phyloP scores from a whole-genome alignment of 1,139 yeast species.

The Taphrina wiesneri region DNA sequence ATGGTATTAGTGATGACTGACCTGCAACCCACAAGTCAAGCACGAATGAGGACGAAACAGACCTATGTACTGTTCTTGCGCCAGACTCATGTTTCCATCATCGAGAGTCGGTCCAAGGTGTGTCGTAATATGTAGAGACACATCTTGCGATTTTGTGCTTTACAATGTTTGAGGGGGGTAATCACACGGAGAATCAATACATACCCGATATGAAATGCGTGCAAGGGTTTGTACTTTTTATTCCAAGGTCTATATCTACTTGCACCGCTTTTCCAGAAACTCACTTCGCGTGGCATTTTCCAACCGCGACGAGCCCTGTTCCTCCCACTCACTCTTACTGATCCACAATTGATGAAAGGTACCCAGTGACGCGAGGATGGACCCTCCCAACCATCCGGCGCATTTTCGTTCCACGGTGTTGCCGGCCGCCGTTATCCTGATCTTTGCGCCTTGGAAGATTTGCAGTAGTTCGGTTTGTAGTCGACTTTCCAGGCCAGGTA shows the following conservation, averaged over 20 bases:
- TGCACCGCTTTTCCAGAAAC: slow-evolving; percentile 22
- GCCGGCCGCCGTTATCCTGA: slow-evolving; percentile 85
- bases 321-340: slow-evolving; percentile 84
- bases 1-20: too few species aligned
- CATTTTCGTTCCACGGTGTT: slow-evolving; percentile 77
- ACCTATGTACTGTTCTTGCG: too few species aligned
- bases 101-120: too few species aligned
- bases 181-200: not conserved
- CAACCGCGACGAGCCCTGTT: slow-evolving; percentile 65
- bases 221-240: not conserved
- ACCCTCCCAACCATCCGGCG: slow-evolving; percentile 95
- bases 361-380: slow-evolving; percentile 86
- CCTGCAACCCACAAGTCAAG: too few species aligned
- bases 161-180: too few species aligned
- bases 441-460: slow-evolving; percentile 85
- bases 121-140: too few species aligned
- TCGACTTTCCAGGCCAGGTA: slow-evolving; percentile 87
- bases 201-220: not conserved
- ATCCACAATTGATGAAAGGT: slow-evolving; percentile 96
- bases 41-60: too few species aligned
- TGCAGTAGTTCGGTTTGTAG: slow-evolving; percentile 70
- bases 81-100: too few species aligned
- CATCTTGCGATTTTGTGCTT: too few species aligned
- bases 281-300: slow-evolving; percentile 17
- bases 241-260: not conserved